Percentiles rank a stretch among this genome's conserved stretches.
These are phyloP conservation scores for Aspergillus hiratsukae DNA, from an alignment of 2,329 filamentous ascomycete species.

Conservation along the genomic window DNA sequence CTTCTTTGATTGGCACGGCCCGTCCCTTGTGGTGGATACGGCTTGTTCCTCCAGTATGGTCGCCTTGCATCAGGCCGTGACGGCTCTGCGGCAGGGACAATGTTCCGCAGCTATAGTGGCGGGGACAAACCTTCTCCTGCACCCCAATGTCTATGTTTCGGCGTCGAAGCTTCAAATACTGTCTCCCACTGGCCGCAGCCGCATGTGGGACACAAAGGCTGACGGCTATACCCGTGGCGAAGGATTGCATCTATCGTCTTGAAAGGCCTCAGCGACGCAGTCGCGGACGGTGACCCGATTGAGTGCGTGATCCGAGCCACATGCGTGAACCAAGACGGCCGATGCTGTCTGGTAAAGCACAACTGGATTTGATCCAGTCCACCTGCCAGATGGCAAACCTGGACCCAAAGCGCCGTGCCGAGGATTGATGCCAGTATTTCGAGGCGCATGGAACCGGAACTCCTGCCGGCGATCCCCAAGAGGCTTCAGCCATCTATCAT, in stretches of 20 bases:
- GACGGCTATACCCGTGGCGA: slow-evolving; percentile 32
- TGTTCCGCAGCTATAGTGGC: neutral
- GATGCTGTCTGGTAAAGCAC: neutral
- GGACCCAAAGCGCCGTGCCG: neutral
- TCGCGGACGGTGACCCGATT: slow-evolving; percentile 25
- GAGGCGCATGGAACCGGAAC: slow-evolving; percentile 11
- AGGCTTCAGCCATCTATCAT: slow-evolving; percentile 6
- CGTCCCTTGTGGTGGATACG: neutral
- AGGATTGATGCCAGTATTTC: slow-evolving; percentile 2
- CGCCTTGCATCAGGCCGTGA: neutral
- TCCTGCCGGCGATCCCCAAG: slow-evolving; percentile 5
- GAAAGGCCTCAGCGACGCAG: slow-evolving; percentile 24
- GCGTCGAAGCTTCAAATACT: slow-evolving; percentile 15
- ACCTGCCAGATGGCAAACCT: slow-evolving; percentile 2
- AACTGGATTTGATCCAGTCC: slow-evolving; percentile 5
- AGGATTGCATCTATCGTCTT: slow-evolving; percentile 25
- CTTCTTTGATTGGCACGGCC: neutral
- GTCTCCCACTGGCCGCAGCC: slow-evolving; percentile 22
- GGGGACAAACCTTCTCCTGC: neutral
- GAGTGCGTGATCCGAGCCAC: slow-evolving; percentile 25
- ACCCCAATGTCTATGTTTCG: neutral
- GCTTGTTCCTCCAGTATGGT: neutral
- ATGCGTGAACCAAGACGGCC: slow-evolving; percentile 20
- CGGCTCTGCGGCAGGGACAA: neutral
- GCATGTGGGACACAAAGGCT: slow-evolving; percentile 22